Conservation (phyloP, 75 land plant species). For the Picea sitchensis region DNA sequence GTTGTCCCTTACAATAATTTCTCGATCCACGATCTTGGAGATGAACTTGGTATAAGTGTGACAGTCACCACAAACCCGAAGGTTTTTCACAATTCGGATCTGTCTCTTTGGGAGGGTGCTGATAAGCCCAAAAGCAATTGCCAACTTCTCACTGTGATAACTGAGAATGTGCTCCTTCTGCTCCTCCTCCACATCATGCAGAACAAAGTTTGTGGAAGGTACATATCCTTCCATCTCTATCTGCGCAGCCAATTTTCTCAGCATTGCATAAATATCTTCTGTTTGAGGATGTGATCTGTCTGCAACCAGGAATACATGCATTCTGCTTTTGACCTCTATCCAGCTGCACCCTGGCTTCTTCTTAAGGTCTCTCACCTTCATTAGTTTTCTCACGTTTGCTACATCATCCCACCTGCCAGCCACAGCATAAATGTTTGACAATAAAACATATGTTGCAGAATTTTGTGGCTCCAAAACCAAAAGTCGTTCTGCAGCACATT, state of each 20-base stretch:
- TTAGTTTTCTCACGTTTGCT: background rate
- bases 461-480: background rate
- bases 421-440: background rate
- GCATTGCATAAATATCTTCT: constrained; percentile 5
- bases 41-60: constrained; percentile 15
- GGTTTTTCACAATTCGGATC: constrained; percentile 25
- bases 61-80: constrained; percentile 24
- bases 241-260: background rate
- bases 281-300: background rate
- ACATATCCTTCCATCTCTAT: background rate
- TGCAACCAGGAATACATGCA: background rate
- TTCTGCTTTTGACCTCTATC: background rate
- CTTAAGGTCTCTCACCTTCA: background rate
- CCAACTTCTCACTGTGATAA: constrained; percentile 32
- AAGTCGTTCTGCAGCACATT: background rate
- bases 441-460: background rate
- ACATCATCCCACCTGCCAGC: background rate
- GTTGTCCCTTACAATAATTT: constrained; percentile 27
- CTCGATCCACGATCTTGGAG: constrained; percentile 18
- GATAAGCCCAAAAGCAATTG: constrained; percentile 30
- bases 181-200: constrained; percentile 7
- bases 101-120: constrained; percentile 2
- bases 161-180: constrained; percentile 19
- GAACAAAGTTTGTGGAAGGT: background rate
- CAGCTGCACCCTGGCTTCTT: background rate